A percentile compares a stretch with the other conserved stretches of the same genome.
Conservation (phyloP, 2,329 filamentous ascomycete genomes). For the Monosporascus sp. region DNA sequence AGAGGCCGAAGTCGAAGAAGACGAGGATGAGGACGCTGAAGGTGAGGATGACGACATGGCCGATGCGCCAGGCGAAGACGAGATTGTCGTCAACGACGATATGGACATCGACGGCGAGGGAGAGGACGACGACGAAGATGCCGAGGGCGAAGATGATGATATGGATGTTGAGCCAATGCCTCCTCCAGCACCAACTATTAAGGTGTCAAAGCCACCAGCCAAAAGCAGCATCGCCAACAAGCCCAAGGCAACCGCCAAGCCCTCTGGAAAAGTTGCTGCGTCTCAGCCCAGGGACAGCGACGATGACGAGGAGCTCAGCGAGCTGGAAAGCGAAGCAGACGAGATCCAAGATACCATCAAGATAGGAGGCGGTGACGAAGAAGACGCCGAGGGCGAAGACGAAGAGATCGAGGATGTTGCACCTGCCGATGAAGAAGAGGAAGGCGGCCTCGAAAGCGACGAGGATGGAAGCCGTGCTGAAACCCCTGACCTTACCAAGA, state of each 20-base stretch:
- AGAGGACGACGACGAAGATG: slow-evolving; percentile 38
- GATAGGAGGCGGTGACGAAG: slow-evolving; percentile 33
- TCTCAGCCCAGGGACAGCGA: slow-evolving; percentile 37
- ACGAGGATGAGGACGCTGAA: slow-evolving; percentile 36
- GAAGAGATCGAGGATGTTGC: slow-evolving; percentile 41
- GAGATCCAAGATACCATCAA: slow-evolving; percentile 43
- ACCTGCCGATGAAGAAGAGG: slow-evolving; percentile 31
- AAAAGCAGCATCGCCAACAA: slow-evolving; percentile 24
- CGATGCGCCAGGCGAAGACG: slow-evolving; percentile 32
- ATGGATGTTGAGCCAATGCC: slow-evolving; percentile 34
- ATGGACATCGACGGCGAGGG: slow-evolving; percentile 43
- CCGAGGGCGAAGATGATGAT: slow-evolving; percentile 49
- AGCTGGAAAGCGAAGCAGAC: slow-evolving; percentile 48
- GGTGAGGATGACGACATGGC: slow-evolving; percentile 34
- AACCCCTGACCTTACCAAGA: slow-evolving; percentile 52
- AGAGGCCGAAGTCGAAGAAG: slow-evolving; percentile 32
- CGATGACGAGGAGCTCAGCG: slow-evolving; percentile 53
- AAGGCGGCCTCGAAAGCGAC: slow-evolving; percentile 39
- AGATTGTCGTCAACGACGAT: slow-evolving; percentile 28
- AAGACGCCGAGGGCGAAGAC: slow-evolving; percentile 37
- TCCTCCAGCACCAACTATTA: slow-evolving; percentile 40
- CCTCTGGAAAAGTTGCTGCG: slow-evolving; percentile 22
- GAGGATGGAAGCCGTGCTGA: slow-evolving; percentile 43
- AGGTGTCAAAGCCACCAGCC: slow-evolving; percentile 42
- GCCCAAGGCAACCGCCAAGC: slow-evolving; percentile 25